These are phyloP conservation scores for Cynara cardunculus DNA, from an alignment of 129 eudicot genomes.

Conservation along the genomic window DNA sequence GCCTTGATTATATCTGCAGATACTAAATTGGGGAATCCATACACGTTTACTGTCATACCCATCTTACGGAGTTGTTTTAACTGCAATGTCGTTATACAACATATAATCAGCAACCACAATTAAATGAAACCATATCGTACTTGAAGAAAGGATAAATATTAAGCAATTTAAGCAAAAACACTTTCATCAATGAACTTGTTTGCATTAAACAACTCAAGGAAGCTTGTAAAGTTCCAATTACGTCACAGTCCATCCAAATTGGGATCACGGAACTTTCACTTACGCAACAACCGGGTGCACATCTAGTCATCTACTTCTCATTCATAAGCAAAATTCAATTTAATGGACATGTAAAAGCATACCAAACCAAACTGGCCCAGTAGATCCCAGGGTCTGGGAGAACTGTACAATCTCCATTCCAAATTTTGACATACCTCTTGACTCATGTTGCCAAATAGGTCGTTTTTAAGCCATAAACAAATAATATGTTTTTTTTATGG, in stretches of 20 bases:
- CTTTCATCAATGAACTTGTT: background rate
- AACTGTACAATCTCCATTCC: background rate
- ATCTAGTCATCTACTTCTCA: background rate
- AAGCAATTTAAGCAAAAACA: background rate
- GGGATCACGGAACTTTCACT: background rate
- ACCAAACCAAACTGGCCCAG: background rate
- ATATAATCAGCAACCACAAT: slow-evolving; percentile 3
- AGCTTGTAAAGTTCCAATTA: background rate
- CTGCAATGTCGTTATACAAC: slow-evolving; percentile 20
- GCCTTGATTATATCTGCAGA: slow-evolving; percentile 45
- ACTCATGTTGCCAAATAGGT: background rate
- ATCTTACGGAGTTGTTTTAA: slow-evolving; percentile 25
- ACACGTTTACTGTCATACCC: slow-evolving; percentile 81
- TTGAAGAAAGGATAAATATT: background rate
- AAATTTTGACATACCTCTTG: background rate
- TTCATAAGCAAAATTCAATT: background rate
- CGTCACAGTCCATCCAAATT: background rate
- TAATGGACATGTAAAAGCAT: background rate
- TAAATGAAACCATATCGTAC: background rate
- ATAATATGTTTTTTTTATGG: background rate
- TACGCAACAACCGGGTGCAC: background rate
- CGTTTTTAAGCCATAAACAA: background rate
- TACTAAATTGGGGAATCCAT: slow-evolving; percentile 51
- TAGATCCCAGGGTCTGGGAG: background rate
- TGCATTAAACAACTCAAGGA: background rate